phyloP scores from a whole-genome alignment of 192 early-diverging fungal species.

The Coemansia sp. region DNA sequence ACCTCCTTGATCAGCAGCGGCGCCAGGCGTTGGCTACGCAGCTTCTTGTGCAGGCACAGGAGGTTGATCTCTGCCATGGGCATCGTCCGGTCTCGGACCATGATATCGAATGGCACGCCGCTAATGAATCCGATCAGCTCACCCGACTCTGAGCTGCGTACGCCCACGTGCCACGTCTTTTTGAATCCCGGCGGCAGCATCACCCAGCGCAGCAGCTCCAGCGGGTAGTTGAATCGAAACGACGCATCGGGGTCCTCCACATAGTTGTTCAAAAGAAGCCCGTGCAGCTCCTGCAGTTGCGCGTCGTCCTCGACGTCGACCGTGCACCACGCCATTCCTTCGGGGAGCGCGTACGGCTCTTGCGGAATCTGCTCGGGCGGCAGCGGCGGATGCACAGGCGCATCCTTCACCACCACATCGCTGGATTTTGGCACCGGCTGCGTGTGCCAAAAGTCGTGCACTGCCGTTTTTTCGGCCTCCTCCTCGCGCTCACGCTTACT shows the following conservation, averaged over 20 bases:
- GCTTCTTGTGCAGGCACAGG: slow-evolving; percentile 93
- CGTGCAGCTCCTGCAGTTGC: slow-evolving; percentile 86
- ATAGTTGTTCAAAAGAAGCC: slow-evolving; percentile 89
- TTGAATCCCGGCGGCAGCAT: slow-evolving; percentile 92
- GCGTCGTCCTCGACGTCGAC: slow-evolving; percentile 77
- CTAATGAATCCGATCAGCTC: slow-evolving; percentile 96
- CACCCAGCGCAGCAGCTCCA: slow-evolving; percentile 93
- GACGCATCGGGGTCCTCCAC: slow-evolving; percentile 96
- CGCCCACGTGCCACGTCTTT: slow-evolving; percentile 89
- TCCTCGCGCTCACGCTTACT: slow-evolving; percentile 45
- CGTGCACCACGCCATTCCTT: slow-evolving; percentile 85
- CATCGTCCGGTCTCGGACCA: slow-evolving; percentile 66
- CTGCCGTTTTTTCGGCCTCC: slow-evolving; percentile 31
- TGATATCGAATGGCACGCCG: slow-evolving; percentile 84
- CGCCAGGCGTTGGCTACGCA: slow-evolving; percentile 91
- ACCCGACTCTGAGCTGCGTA: slow-evolving; percentile 68
- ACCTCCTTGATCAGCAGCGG: slow-evolving; percentile 98
- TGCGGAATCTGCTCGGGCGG: slow-evolving; percentile 75
- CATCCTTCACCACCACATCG: slow-evolving; percentile 73
- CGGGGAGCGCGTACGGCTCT: slow-evolving; percentile 84
- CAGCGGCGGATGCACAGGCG: slow-evolving; percentile 79
- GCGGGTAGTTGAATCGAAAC: slow-evolving; percentile 97
- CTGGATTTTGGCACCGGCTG: slow-evolving; percentile 90
- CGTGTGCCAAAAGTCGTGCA: slow-evolving; percentile 94
- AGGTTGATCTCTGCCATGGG: slow-evolving; percentile 97